These are phyloP conservation scores for Tetrapisispora nanseiensis DNA, from an alignment of 805 yeast species.

Conservation along the genomic window DNA sequence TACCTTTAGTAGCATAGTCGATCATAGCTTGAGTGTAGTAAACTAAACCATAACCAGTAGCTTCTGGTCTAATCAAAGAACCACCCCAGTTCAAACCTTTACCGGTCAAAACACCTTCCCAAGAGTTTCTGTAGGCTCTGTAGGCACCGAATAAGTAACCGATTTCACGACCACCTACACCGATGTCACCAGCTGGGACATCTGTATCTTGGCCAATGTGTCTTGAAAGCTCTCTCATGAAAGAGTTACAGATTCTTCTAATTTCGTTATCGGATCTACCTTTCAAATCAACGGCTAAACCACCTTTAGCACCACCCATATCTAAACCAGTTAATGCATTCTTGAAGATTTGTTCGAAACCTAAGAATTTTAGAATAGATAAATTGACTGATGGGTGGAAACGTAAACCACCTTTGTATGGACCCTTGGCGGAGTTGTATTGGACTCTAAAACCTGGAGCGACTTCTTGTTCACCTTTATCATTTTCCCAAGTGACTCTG, in stretches of 20 bases:
- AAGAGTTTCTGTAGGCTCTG: slow-evolving; percentile 81
- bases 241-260: slow-evolving; percentile 91
- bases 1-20: slow-evolving; percentile 81
- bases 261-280: slow-evolving; percentile 88
- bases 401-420: slow-evolving; percentile 98
- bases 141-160: slow-evolving; percentile 96
- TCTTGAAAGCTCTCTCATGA: slow-evolving; percentile 91
- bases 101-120: slow-evolving; percentile 97
- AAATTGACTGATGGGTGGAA: slow-evolving; percentile 96
- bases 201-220: slow-evolving; percentile 96
- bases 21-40: slow-evolving; percentile 98
- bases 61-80: slow-evolving; percentile 97
- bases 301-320: slow-evolving; percentile 99
- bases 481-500: slow-evolving; percentile 98
- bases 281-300: slow-evolving; percentile 96
- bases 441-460: slow-evolving; percentile 98
- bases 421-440: slow-evolving; percentile 96
- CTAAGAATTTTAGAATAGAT: slow-evolving; percentile 89
- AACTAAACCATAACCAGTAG: slow-evolving; percentile 96
- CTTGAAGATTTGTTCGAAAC: slow-evolving; percentile 97
- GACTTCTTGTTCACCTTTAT: slow-evolving; percentile 81
- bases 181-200: slow-evolving; percentile 99
- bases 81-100: slow-evolving; percentile 99
- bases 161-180: slow-evolving; percentile 90
- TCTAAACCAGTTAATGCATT: slow-evolving; percentile 93